Percentiles rank a stretch among this genome's conserved stretches.
phyloP scores from a whole-genome alignment of 164 flowering plant genomes.

The Berberis vulgaris region DNA sequence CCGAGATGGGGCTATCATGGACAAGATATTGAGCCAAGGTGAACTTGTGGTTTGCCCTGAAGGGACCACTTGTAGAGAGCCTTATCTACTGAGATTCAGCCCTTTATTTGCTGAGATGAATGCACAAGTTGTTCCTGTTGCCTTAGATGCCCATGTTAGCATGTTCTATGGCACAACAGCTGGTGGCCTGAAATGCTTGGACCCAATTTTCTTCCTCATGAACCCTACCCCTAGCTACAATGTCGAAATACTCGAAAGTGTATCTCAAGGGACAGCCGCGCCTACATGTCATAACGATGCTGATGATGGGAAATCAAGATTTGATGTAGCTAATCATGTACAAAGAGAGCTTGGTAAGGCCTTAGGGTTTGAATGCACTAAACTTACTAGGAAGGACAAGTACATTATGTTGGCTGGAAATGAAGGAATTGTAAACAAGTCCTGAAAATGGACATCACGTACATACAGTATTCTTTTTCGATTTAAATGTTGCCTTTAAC shows the following conservation, averaged over 20 bases:
- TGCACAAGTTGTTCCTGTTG: constrained; percentile 27
- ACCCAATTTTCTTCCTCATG: constrained; percentile 28
- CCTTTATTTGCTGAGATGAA: constrained; percentile 30
- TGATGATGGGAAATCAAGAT: neutral
- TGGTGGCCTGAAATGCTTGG: constrained; percentile 26
- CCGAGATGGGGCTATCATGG: constrained; percentile 19
- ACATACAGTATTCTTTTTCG: too few relatives aligned
- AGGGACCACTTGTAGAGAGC: constrained; percentile 38
- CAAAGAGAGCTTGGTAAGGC: constrained; percentile 7
- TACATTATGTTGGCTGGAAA: constrained; percentile 9
- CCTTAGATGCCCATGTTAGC: constrained; percentile 13
- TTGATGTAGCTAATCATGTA: constrained; percentile 6
- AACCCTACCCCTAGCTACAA: constrained; percentile 23
- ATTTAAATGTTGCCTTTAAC: too few relatives aligned
- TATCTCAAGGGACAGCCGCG: neutral
- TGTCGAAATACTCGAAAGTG: neutral
- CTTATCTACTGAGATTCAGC: constrained; percentile 30
- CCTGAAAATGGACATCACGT: neutral
- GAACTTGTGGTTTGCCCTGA: constrained; percentile 34
- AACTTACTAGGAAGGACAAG: constrained; percentile 9
- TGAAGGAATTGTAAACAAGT: constrained; percentile 4
- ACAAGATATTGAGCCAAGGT: constrained; percentile 18
- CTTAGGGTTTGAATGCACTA: constrained; percentile 9
- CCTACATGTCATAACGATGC: neutral
- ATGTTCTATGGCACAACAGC: constrained; percentile 7